These are phyloP conservation scores for Reutealis trisperma DNA, from an alignment of 345 rosid species.

Conservation along the genomic window DNA sequence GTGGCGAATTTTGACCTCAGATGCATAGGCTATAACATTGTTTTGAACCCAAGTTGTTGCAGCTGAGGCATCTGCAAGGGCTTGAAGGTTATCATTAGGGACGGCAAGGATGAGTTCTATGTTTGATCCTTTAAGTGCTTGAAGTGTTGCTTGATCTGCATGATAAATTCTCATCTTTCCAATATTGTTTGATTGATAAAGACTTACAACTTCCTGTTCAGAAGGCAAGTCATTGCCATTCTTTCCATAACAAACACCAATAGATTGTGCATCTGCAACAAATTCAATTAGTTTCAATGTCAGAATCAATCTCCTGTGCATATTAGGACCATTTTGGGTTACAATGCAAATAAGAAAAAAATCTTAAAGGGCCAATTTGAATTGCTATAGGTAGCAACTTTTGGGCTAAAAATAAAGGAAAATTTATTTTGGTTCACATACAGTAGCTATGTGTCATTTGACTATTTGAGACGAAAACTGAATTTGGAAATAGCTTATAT, in stretches of 20 bases:
- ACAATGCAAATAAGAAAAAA: too few species aligned
- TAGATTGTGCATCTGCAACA: constrained; percentile 27
- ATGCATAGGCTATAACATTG: constrained; percentile 28
- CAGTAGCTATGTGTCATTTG: too few species aligned
- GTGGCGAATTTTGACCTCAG: constrained; percentile 45
- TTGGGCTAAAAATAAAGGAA: too few species aligned
- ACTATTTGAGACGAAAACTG: too few species aligned
- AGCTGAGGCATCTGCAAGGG: constrained; percentile 23
- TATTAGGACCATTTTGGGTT: too few species aligned
- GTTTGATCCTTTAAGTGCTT: constrained; percentile 43
- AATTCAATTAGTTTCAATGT: not conserved
- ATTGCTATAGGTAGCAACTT: too few species aligned
- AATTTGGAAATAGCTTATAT: too few species aligned
- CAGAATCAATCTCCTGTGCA: too few species aligned
- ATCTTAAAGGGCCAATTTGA: too few species aligned
- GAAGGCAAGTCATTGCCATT: constrained; percentile 44
- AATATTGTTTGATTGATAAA: constrained; percentile 35
- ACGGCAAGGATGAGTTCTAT: constrained; percentile 39
- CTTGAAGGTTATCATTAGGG: constrained; percentile 34
- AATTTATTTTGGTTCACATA: too few species aligned
- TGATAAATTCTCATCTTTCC: constrained; percentile 41
- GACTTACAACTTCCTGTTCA: constrained; percentile 26
- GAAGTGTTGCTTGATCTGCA: constrained; percentile 41
- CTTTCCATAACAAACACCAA: constrained; percentile 48
- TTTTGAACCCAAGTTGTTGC: constrained; percentile 40